A percentile compares a stretch with the other conserved stretches of the same genome.
Conservation (phyloP, 2,329 filamentous ascomycete species). For the Pseudopithomyces maydicus region DNA sequence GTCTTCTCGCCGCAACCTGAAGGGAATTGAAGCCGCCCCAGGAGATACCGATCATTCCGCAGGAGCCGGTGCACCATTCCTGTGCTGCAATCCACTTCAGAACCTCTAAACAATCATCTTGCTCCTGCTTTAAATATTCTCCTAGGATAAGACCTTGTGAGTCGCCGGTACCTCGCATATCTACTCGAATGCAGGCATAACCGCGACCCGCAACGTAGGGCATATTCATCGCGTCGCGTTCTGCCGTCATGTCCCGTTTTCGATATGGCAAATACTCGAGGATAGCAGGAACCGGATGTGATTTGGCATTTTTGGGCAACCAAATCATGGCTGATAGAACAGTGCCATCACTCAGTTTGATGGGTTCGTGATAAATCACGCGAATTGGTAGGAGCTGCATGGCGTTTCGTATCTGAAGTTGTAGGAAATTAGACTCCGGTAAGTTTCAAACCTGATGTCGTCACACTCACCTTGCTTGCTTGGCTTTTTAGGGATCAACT, state of each 20-base stretch:
- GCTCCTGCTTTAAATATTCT: conserved; percentile 5
- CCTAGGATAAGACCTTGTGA: conserved; percentile 4
- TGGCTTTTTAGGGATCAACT: neutral
- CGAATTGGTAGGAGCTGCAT: conserved; percentile 7
- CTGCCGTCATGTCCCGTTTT: conserved; percentile 6
- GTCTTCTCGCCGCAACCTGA: conserved; percentile 4
- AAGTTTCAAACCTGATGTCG: conserved; percentile 1
- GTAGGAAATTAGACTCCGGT: too few species aligned
- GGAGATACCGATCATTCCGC: conserved; percentile 7
- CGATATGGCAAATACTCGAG: conserved; percentile 4
- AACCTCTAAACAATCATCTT: conserved; percentile 2
- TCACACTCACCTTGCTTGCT: neutral
- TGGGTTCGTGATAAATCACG: conserved; percentile 5
- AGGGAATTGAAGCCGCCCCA: conserved; percentile 8
- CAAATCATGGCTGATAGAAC: conserved; percentile 4
- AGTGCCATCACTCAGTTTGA: conserved; percentile 2
- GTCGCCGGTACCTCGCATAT: conserved; percentile 8
- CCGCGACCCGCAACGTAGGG: conserved; percentile 4
- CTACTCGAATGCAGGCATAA: conserved; percentile 4
- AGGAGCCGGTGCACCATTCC: conserved; percentile 3
- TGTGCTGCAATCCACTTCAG: conserved; percentile 4
- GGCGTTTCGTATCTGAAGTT: neutral
- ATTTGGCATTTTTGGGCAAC: conserved; percentile 1
- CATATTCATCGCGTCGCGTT: conserved; percentile 6
- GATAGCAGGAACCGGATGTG: conserved; percentile 1